Conservation (phyloP, 768 basidiomycete species). For the Amanita polypyramis region DNA sequence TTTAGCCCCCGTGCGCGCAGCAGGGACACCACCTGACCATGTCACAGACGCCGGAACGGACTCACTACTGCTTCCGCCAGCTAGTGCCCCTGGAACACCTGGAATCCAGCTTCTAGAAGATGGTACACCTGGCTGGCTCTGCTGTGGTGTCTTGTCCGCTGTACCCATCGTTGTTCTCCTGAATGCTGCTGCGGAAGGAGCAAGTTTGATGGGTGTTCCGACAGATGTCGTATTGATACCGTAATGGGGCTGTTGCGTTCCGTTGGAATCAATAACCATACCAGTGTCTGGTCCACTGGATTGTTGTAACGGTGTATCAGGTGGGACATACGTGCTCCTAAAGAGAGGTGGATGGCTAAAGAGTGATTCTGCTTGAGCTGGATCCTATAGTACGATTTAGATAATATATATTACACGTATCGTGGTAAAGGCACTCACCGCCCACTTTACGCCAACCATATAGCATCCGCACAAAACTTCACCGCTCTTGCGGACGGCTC, state of each 20-base stretch:
- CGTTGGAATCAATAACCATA: constrained; percentile 37
- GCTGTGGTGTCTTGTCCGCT: constrained; percentile 8
- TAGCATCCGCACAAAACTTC: constrained; percentile 63
- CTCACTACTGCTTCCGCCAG: neutral
- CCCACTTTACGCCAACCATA: constrained; percentile 86
- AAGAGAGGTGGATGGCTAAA: constrained; percentile 29
- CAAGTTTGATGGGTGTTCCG: constrained; percentile 64
- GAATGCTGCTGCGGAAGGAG: constrained; percentile 66
- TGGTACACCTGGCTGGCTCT: constrained; percentile 1
- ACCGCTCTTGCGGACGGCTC: constrained; percentile 77
- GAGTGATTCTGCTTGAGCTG: constrained; percentile 42
- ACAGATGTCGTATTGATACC: constrained; percentile 30
- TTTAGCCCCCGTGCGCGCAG: neutral
- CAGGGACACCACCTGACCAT: neutral
- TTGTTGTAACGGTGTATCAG: constrained; percentile 13
- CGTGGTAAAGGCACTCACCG: constrained; percentile 37
- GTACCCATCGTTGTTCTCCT: constrained; percentile 28
- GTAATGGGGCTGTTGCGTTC: constrained; percentile 2
- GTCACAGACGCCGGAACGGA: neutral
- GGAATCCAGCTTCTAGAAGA: constrained; percentile 6
- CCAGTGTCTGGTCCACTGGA: constrained; percentile 19
- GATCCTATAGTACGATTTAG: constrained; percentile 34
- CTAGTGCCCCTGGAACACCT: neutral
- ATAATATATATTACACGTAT: constrained; percentile 5
- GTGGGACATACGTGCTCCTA: constrained; percentile 10